phyloP scores from a whole-genome alignment of 169 alveolate species.

The Cryptosporidium ubiquitum region DNA sequence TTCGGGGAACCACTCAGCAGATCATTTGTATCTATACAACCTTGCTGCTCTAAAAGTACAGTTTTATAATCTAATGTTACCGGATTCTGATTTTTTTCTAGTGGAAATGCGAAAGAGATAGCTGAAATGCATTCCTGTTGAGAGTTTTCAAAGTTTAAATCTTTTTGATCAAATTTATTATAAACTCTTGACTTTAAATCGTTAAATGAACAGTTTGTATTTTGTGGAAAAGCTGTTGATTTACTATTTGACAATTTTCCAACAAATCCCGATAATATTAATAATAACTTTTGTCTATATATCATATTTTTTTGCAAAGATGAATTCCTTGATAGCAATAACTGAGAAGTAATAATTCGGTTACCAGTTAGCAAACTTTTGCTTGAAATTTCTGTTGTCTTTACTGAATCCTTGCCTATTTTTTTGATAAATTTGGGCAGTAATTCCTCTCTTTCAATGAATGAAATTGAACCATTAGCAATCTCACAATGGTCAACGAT shows the following conservation, averaged over 20 bases:
- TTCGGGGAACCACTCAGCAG: not conserved
- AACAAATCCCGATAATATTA: not conserved
- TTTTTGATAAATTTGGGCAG: not conserved
- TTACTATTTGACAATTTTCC: not conserved
- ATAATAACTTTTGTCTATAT: conserved; percentile 40
- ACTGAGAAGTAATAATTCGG: conserved; percentile 3
- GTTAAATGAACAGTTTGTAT: not conserved
- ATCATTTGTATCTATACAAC: not conserved
- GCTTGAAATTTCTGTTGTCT: too few relatives aligned
- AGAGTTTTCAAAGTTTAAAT: not conserved
- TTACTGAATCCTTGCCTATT: not conserved
- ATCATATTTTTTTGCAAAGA: conserved; percentile 33
- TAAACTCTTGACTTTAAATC: not conserved
- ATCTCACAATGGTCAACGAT: conserved; percentile 47
- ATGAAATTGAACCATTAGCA: conserved; percentile 29
- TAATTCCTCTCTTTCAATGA: conserved; percentile 41
- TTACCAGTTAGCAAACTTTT: not conserved
- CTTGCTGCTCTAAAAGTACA: not conserved
- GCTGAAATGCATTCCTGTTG: not conserved
- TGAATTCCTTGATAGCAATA: conserved; percentile 13
- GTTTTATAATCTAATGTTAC: too few relatives aligned
- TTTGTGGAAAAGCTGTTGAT: not conserved
- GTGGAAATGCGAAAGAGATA: not conserved
- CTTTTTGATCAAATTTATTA: not conserved
- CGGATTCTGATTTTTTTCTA: not conserved